Percentiles rank a stretch among this genome's conserved stretches.
phyloP scores from a whole-genome alignment of 495 filamentous ascomycete genomes.

The Cetradonia linearis region DNA sequence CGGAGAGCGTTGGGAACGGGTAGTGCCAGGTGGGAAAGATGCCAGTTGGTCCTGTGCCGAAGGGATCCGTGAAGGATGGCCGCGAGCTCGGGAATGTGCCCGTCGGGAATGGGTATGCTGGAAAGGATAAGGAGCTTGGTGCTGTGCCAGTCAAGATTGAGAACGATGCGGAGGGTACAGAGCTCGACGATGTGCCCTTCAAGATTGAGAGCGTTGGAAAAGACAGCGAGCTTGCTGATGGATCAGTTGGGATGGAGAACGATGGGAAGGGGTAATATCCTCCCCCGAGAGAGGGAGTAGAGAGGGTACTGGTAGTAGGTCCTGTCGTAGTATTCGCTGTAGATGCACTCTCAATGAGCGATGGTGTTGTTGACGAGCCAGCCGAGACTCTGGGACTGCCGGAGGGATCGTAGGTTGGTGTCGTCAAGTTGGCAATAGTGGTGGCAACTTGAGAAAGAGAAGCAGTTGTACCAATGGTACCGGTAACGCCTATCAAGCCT shows the following conservation, averaged over 20 bases:
- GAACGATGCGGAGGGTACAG: not conserved
- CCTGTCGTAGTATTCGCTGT: not conserved
- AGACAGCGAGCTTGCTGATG: slow-evolving; percentile 4
- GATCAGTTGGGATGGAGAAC: not conserved
- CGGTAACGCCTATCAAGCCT: not conserved
- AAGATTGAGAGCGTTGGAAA: no score
- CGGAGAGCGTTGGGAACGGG: not conserved
- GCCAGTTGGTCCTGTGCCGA: not conserved
- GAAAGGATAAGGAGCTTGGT: no score
- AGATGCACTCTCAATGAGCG: not conserved
- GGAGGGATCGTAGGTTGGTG: not conserved
- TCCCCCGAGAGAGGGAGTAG: not conserved
- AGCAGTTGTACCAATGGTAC: not conserved
- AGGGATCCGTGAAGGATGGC: not conserved
- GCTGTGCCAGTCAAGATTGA: not conserved
- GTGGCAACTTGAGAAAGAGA: not conserved
- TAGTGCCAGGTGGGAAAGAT: not conserved
- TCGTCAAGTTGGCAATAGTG: not conserved
- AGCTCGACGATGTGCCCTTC: no score
- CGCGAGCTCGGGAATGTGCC: not conserved
- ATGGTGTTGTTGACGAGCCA: not conserved
- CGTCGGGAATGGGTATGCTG: not conserved
- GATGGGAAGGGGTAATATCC: not conserved
- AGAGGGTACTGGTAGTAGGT: not conserved
- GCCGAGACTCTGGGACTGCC: not conserved